Percentiles rank a stretch among this genome's conserved stretches.
phyloP scores from a whole-genome alignment of 2,329 filamentous ascomycete genomes.

The Aspergillus cejpii region DNA sequence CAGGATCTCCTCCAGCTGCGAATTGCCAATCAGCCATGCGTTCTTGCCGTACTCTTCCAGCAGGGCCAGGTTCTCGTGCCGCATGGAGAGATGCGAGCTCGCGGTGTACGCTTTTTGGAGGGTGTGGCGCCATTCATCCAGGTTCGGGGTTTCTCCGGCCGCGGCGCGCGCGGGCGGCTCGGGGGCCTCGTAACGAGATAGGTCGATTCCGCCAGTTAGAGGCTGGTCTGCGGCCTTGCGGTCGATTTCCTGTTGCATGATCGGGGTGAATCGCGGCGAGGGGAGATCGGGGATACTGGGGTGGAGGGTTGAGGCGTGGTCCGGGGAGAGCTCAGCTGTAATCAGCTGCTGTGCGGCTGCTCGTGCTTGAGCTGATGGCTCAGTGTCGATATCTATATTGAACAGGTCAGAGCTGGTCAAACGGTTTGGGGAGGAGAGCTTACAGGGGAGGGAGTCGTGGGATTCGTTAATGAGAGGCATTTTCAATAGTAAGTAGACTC shows the following conservation, averaged over 20 bases:
- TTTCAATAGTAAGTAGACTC: conserved; percentile 15
- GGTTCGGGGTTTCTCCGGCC: conserved; percentile 25
- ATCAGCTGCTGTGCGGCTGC: conserved; percentile 64
- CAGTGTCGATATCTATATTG: conserved; percentile 67
- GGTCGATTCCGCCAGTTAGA: conserved; percentile 60
- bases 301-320: conserved; percentile 48
- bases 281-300: conserved; percentile 52
- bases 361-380: conserved; percentile 57
- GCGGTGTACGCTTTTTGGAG: conserved; percentile 53
- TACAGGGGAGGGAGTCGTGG: conserved; percentile 78
- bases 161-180: conserved; percentile 48
- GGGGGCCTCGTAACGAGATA: conserved; percentile 75
- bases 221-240: conserved; percentile 59
- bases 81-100: conserved; percentile 51
- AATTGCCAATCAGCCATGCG: conserved; percentile 82
- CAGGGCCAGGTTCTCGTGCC: conserved; percentile 60
- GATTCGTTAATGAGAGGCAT: conserved; percentile 64
- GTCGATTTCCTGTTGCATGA: conserved; percentile 61
- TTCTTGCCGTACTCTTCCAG: conserved; percentile 79
- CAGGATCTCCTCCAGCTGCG: conserved; percentile 67
- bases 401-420: conserved; percentile 6
- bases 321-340: conserved; percentile 53
- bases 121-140: conserved; percentile 46
- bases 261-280: conserved; percentile 54
- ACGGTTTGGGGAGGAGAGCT: conserved; percentile 23